Conservation (phyloP, 768 basidiomycete genomes). For the Mycena kentingensis region DNA sequence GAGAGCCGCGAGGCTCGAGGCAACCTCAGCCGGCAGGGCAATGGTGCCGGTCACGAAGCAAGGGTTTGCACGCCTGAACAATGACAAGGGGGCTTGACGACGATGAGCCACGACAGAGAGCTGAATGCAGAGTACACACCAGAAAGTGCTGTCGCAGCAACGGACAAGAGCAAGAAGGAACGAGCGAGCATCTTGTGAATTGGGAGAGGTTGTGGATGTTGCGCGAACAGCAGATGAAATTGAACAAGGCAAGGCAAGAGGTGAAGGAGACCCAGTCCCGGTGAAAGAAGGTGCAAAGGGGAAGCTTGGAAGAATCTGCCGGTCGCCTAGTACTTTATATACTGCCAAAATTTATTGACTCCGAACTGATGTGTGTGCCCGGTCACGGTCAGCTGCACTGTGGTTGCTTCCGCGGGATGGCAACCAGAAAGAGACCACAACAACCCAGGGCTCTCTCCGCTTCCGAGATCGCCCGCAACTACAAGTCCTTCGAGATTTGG, state of each 20-base stretch:
- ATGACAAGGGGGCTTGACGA: slow-evolving; percentile 15
- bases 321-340: background rate
- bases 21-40: slow-evolving; percentile 31
- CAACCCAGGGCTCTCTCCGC: too few species aligned
- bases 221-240: slow-evolving; percentile 15
- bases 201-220: slow-evolving; percentile 11
- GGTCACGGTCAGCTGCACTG: too few species aligned
- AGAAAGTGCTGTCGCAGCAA: slow-evolving; percentile 16
- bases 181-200: slow-evolving; percentile 20
- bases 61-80: slow-evolving; percentile 26
- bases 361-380: too few species aligned
- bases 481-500: slow-evolving; percentile 54
- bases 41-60: slow-evolving; percentile 33
- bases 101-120: background rate
- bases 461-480: slow-evolving; percentile 55
- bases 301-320: background rate
- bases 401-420: too few species aligned
- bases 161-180: slow-evolving; percentile 21
- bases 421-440: too few species aligned
- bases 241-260: slow-evolving; percentile 21
- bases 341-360: too few species aligned
- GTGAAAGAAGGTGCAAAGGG: slow-evolving; percentile 13
- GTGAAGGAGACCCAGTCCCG: slow-evolving; percentile 23
- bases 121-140: background rate
- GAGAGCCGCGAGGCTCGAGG: slow-evolving; percentile 23